phyloP scores from a whole-genome alignment of 257 asterid genomes.

The Salvia miltiorrhiza region DNA sequence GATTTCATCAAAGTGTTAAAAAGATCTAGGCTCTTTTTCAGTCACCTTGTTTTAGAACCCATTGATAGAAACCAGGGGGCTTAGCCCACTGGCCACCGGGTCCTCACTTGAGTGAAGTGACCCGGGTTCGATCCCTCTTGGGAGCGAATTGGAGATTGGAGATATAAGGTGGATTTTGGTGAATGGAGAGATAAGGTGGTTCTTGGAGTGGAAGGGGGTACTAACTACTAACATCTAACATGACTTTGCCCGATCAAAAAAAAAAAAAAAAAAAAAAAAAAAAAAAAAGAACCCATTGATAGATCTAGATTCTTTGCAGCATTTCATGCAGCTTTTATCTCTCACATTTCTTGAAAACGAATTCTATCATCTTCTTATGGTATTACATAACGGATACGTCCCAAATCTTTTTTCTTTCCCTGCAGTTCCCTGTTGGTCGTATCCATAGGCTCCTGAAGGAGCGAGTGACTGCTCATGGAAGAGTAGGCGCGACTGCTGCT shows the following conservation, averaged over 20 bases:
- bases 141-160: too few relatives aligned
- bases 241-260: too few relatives aligned
- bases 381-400: background rate
- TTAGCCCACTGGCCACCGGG: too few relatives aligned
- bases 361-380: background rate
- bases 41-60: background rate
- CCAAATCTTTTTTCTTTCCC: background rate
- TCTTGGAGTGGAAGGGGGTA: too few relatives aligned
- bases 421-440: conserved; percentile 48
- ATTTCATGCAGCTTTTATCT: background rate
- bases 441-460: conserved; percentile 46
- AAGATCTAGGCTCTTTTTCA: background rate
- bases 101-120: too few relatives aligned
- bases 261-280: too few relatives aligned
- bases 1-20: background rate
- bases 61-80: background rate
- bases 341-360: background rate
- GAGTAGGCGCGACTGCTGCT: conserved; percentile 50
- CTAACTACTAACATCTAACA: too few relatives aligned
- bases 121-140: too few relatives aligned
- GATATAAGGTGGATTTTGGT: too few relatives aligned
- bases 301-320: background rate
- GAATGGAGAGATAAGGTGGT: too few relatives aligned
- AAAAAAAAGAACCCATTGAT: background rate
- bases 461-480: conserved; percentile 42